phyloP scores from a whole-genome alignment of 768 basidiomycete genomes.

The Rickenella mellea region DNA sequence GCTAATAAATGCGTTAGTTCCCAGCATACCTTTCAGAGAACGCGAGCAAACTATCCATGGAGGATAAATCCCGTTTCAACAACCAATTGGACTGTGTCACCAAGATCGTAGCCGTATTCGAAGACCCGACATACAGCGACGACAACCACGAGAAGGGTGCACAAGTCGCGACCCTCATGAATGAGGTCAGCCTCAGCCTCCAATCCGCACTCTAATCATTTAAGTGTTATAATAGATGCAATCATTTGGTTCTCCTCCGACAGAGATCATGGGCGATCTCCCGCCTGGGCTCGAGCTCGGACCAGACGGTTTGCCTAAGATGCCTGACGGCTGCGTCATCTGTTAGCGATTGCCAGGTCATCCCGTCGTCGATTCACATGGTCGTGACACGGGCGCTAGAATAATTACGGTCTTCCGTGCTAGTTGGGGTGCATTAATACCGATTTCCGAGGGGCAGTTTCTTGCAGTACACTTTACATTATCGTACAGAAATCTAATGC shows the following conservation, averaged over 20 bases:
- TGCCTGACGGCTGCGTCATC: conserved; percentile 30
- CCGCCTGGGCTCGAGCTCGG: conserved; percentile 60
- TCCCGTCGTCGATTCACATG: too few relatives aligned
- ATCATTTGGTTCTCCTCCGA: conserved; percentile 64
- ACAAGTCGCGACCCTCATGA: conserved; percentile 61
- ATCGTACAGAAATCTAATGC: too few relatives aligned
- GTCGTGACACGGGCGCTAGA: too few relatives aligned
- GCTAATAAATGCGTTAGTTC: conserved; percentile 39
- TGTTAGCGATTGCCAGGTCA: not conserved
- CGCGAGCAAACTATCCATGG: conserved; percentile 37
- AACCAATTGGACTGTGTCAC: conserved; percentile 49
- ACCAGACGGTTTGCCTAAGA: conserved; percentile 41
- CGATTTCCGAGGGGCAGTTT: too few relatives aligned
- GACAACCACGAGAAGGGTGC: conserved; percentile 34
- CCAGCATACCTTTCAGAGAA: conserved; percentile 63
- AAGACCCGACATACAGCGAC: conserved; percentile 49
- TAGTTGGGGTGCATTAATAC: too few relatives aligned
- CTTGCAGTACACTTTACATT: too few relatives aligned
- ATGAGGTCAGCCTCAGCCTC: conserved; percentile 38
- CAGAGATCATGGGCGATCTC: conserved; percentile 75
- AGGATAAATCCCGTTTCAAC: conserved; percentile 56
- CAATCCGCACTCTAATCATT: not conserved
- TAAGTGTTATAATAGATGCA: conserved; percentile 50
- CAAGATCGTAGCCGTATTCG: conserved; percentile 57
- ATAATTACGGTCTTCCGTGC: too few relatives aligned